phyloP scores from a whole-genome alignment of 2,329 filamentous ascomycete genomes.

The Pseudogymnoascus sp. region DNA sequence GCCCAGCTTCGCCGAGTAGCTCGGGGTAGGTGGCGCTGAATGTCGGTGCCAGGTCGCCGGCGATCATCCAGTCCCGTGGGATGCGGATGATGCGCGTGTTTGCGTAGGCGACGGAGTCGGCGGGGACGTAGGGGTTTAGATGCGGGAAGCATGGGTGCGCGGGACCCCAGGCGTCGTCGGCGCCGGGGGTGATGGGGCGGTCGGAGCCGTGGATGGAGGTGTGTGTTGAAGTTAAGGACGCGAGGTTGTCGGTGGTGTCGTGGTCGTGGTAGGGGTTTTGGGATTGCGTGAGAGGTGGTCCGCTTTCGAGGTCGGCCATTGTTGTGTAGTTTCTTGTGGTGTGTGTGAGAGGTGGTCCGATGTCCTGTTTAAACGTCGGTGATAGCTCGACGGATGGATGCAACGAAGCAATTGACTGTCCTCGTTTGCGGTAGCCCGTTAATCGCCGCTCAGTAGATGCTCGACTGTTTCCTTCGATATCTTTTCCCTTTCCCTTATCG shows the following conservation, averaged over 20 bases:
- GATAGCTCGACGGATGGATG: neutral
- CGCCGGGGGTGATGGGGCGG: conserved; percentile 47
- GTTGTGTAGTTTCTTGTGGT: conserved; percentile 15
- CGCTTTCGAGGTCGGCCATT: conserved; percentile 26
- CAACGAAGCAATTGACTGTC: neutral
- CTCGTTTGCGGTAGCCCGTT: conserved; percentile 10
- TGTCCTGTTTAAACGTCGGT: neutral
- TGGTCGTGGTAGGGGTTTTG: conserved; percentile 21
- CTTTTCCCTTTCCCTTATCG: conserved; percentile 27
- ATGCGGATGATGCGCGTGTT: conserved; percentile 88
- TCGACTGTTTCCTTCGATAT: conserved; percentile 13
- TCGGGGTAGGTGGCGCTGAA: conserved; percentile 96
- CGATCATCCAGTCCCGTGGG: conserved; percentile 81
- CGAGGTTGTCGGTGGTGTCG: conserved; percentile 24
- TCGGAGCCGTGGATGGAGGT: conserved; percentile 29
- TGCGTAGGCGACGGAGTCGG: conserved; percentile 65
- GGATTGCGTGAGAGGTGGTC: conserved; percentile 18
- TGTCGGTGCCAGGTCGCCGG: conserved; percentile 83
- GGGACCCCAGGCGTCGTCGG: conserved; percentile 80
- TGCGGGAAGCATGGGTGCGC: conserved; percentile 93
- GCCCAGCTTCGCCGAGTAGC: conserved; percentile 76
- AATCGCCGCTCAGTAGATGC: neutral
- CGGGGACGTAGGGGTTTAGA: conserved; percentile 80
- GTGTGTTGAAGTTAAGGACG: conserved; percentile 28
- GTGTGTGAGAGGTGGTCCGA: conserved; percentile 16